These are phyloP conservation scores for Psilocybe cyanescens DNA, from an alignment of 768 basidiomycete species.

Conservation along the genomic window DNA sequence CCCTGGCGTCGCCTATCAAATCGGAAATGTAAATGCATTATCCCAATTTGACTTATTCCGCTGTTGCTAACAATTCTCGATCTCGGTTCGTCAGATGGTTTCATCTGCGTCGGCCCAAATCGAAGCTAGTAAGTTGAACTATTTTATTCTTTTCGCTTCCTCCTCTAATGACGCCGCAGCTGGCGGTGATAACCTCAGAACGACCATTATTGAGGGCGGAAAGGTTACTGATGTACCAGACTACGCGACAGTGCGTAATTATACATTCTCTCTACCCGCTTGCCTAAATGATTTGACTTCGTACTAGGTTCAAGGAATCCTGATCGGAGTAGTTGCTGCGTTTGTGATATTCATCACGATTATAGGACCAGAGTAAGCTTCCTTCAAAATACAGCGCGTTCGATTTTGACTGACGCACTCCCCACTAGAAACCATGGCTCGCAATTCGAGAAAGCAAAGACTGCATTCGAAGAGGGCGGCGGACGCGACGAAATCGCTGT, in stretches of 20 bases:
- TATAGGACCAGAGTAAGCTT: constrained; percentile 72
- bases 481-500: constrained; percentile 41
- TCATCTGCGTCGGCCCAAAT: constrained; percentile 80
- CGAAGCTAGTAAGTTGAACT: constrained; percentile 59
- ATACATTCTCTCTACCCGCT: not conserved
- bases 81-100: constrained; percentile 44
- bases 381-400: not conserved
- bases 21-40: constrained; percentile 62
- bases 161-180: constrained; percentile 38
- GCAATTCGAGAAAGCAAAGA: constrained; percentile 84
- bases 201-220: constrained; percentile 51
- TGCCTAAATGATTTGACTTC: not conserved
- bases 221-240: constrained; percentile 50
- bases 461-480: constrained; percentile 81
- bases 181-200: constrained; percentile 62
- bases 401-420: not conserved
- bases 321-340: constrained; percentile 81
- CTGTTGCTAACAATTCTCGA: not conserved
- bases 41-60: not conserved
- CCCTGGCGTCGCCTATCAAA: constrained; percentile 84
- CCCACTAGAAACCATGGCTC: constrained; percentile 65
- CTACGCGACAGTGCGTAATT: constrained; percentile 54
- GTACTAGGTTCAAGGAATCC: constrained; percentile 74
- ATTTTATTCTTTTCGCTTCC: constrained; percentile 6
- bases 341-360: constrained; percentile 79